A percentile compares a stretch with the other conserved stretches of the same genome.
Evolutionary conservation across 1,284 basidiomycete genomes (phyloP).

Genomic region (Xanthoconium separans): DNA sequence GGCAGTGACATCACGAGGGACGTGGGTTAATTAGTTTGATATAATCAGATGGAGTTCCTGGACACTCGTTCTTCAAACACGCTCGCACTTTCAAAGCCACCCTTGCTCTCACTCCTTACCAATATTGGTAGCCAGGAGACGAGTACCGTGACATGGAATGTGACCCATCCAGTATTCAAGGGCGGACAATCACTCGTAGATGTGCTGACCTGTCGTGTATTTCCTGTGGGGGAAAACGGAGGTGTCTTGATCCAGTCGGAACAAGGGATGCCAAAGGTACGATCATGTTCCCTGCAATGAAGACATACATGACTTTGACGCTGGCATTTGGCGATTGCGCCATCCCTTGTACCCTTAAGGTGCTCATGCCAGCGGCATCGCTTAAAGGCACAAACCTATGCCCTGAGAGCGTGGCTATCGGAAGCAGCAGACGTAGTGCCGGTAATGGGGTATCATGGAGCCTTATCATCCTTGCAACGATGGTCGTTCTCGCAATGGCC

Average conservation of each 20-base stretch:
- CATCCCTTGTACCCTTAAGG: conserved; percentile 13
- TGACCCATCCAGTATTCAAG: conserved; percentile 46
- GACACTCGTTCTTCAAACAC: conserved; percentile 41
- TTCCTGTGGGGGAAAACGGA: conserved; percentile 45
- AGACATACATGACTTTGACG: neutral
- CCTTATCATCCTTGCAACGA: conserved; percentile 1
- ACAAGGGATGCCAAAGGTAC: conserved; percentile 44
- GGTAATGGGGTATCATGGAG: conserved; percentile 10
- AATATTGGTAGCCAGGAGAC: conserved; percentile 53
- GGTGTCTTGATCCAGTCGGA: conserved; percentile 37
- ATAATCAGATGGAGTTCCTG: conserved; percentile 47
- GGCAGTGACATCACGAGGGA: neutral
- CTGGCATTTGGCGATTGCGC: neutral
- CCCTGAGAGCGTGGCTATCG: conserved; percentile 14
- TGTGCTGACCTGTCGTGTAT: conserved; percentile 53
- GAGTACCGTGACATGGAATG: conserved; percentile 41
- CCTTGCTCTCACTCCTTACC: conserved; percentile 64
- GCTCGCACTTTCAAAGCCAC: conserved; percentile 61
- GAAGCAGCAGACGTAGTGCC: neutral
- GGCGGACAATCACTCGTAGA: conserved; percentile 57
- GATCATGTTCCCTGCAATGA: neutral
- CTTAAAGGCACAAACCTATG: conserved; percentile 18
- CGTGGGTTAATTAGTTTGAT: neutral
- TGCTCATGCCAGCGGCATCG: conserved; percentile 22
- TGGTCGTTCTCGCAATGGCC: conserved; percentile 5